A percentile compares a stretch with the other conserved stretches of the same genome.
Conservation (phyloP, 176 grass and related monocot species). For the Chrysopogon serrulatus region DNA sequence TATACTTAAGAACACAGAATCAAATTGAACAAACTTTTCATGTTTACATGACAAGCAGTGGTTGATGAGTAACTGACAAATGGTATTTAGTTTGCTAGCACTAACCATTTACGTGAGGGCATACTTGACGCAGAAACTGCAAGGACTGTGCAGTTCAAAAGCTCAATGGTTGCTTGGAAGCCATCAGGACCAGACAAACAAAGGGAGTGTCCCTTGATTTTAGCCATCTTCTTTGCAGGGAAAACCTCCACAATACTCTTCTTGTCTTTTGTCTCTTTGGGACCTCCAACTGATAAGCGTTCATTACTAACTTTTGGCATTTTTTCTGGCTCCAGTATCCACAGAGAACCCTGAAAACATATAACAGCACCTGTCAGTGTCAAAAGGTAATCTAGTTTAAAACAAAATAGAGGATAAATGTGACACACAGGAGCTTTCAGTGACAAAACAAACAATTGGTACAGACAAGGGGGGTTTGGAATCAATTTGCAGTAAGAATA, state of each 20-base stretch:
- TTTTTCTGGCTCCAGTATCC: conserved; percentile 85
- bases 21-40: neutral
- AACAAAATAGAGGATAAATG: neutral
- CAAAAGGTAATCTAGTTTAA: neutral
- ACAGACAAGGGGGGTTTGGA: neutral
- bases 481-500: neutral
- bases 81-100: neutral
- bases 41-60: neutral
- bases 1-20: neutral
- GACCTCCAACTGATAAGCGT: conserved; percentile 29
- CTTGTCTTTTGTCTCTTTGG: conserved; percentile 56
- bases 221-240: conserved; percentile 72
- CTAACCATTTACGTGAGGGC: conserved; percentile 88
- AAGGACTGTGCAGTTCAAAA: conserved; percentile 54
- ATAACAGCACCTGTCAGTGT: neutral
- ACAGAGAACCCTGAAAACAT: conserved; percentile 65
- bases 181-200: conserved; percentile 61
- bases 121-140: conserved; percentile 82
- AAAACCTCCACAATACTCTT: conserved; percentile 68
- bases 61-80: neutral
- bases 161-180: conserved; percentile 54
- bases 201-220: conserved; percentile 57
- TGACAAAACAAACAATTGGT: neutral
- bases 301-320: conserved; percentile 59
- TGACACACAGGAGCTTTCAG: neutral